phyloP scores from a whole-genome alignment of 106 monocot species.

The Dendrobium huoshanense region DNA sequence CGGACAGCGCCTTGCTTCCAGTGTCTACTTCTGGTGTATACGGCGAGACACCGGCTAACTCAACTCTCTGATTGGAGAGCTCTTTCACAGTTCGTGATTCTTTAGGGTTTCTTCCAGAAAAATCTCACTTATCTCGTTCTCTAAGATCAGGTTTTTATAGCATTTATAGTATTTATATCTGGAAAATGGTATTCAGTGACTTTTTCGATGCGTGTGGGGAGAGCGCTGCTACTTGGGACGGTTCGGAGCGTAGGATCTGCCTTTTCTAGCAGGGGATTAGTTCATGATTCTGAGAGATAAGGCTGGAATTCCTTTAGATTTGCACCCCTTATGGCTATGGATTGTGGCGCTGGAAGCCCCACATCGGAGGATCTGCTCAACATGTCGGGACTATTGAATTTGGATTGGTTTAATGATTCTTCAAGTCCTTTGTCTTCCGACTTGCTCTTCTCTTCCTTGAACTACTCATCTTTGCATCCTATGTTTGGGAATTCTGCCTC shows the following conservation, averaged over 20 bases:
- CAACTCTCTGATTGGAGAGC: background rate
- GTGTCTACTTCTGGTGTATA: no score
- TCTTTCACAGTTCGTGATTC: background rate
- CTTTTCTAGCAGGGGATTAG: background rate
- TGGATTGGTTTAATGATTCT: slow-evolving; percentile 39
- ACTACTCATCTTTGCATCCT: slow-evolving; percentile 13
- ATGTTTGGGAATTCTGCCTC: slow-evolving; percentile 16
- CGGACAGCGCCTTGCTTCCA: no score
- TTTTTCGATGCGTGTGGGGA: background rate
- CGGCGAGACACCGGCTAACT: no score
- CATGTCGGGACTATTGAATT: slow-evolving; percentile 45
- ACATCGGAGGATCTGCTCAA: slow-evolving; percentile 29
- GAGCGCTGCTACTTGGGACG: no score
- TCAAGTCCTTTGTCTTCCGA: slow-evolving; percentile 33
- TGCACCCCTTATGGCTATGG: background rate
- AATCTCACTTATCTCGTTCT: background rate
- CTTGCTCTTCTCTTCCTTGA: slow-evolving; percentile 16
- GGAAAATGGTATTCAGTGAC: background rate
- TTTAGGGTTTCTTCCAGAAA: background rate
- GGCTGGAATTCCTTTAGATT: background rate
- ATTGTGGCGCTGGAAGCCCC: slow-evolving; percentile 8
- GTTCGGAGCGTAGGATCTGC: no score
- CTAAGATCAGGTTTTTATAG: no score
- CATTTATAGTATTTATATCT: background rate
- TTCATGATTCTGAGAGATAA: background rate